Conservation (phyloP, 2,329 filamentous ascomycete genomes). For the Chaetomiaceae sp. region DNA sequence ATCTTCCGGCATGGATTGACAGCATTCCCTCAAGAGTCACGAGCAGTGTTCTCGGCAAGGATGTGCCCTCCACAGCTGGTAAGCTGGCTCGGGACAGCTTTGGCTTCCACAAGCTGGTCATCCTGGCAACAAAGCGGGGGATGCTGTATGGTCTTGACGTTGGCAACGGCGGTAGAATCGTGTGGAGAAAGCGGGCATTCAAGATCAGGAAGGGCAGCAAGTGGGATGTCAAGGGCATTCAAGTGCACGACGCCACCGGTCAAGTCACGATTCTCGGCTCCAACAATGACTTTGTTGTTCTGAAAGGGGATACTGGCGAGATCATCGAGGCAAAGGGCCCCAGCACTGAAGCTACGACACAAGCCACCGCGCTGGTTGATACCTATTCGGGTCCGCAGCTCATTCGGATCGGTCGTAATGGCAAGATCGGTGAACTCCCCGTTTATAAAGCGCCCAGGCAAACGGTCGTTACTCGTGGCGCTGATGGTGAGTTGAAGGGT, state of each 20-base stretch:
- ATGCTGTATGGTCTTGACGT: slow-evolving; percentile 76
- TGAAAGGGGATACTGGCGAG: slow-evolving; percentile 51
- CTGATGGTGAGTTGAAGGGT: slow-evolving; percentile 50
- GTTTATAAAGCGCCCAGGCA: slow-evolving; percentile 46
- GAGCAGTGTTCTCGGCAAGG: slow-evolving; percentile 58
- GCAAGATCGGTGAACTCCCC: slow-evolving; percentile 45
- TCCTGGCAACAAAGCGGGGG: slow-evolving; percentile 75
- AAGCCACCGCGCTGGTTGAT: slow-evolving; percentile 50
- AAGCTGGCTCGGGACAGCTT: slow-evolving; percentile 67
- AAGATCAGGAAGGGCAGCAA: slow-evolving; percentile 50
- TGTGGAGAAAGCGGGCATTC: slow-evolving; percentile 69
- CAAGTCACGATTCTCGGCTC: slow-evolving; percentile 55
- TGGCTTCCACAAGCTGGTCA: slow-evolving; percentile 80
- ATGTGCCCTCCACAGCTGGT: slow-evolving; percentile 40
- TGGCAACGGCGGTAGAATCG: slow-evolving; percentile 65
- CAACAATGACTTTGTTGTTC: slow-evolving; percentile 58
- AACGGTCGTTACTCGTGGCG: slow-evolving; percentile 50
- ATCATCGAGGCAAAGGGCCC: slow-evolving; percentile 42
- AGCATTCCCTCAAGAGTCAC: slow-evolving; percentile 65
- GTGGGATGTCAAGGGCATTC: slow-evolving; percentile 66
- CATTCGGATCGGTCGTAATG: slow-evolving; percentile 49
- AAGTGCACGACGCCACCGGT: slow-evolving; percentile 54
- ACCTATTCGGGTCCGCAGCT: slow-evolving; percentile 50
- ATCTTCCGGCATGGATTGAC: slow-evolving; percentile 69
- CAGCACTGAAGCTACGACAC: slow-evolving; percentile 38